Conservation (phyloP, 495 filamentous ascomycete species). For the Recurvomyces mirabilis region DNA sequence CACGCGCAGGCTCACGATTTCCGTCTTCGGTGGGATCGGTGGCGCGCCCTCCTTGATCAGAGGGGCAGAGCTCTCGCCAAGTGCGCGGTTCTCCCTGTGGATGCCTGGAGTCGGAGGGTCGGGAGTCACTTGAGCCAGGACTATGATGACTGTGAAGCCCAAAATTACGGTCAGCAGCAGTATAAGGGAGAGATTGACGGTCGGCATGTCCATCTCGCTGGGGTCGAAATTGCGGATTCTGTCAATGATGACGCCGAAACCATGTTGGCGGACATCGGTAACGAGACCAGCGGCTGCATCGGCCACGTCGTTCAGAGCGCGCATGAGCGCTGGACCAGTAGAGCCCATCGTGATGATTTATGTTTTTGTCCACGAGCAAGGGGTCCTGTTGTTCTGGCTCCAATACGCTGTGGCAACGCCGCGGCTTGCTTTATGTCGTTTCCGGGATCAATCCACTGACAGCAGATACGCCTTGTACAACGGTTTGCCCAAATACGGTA, state of each 20-base stretch:
- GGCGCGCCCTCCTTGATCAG: conserved; percentile 9
- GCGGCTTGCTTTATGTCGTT: too few species aligned
- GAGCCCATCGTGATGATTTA: not conserved
- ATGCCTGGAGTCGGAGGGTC: not conserved
- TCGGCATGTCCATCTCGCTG: not conserved
- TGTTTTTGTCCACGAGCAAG: too few species aligned
- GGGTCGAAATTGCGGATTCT: conserved; percentile 8
- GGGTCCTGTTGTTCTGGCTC: too few species aligned
- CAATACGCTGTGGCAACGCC: too few species aligned
- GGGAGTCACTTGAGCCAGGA: conserved; percentile 1
- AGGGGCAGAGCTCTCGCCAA: conserved; percentile 2
- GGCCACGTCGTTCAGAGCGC: not conserved
- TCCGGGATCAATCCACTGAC: too few species aligned
- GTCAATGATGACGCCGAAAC: not conserved
- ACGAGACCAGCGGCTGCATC: not conserved
- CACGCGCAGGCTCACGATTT: conserved; percentile 27
- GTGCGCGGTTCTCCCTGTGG: not conserved
- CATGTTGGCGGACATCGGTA: not conserved
- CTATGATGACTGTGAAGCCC: conserved; percentile 4
- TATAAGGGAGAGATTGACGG: conserved; percentile 1
- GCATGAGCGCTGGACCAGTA: not conserved
- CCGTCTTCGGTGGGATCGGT: conserved; percentile 23
- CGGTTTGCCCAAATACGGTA: too few species aligned
- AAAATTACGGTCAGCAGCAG: conserved; percentile 4
- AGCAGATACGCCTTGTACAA: too few species aligned